A percentile compares a stretch with the other conserved stretches of the same genome.
These are phyloP conservation scores for Tolypocladium tundrense DNA, from an alignment of 2,329 filamentous ascomycete species.

Conservation along the genomic window DNA sequence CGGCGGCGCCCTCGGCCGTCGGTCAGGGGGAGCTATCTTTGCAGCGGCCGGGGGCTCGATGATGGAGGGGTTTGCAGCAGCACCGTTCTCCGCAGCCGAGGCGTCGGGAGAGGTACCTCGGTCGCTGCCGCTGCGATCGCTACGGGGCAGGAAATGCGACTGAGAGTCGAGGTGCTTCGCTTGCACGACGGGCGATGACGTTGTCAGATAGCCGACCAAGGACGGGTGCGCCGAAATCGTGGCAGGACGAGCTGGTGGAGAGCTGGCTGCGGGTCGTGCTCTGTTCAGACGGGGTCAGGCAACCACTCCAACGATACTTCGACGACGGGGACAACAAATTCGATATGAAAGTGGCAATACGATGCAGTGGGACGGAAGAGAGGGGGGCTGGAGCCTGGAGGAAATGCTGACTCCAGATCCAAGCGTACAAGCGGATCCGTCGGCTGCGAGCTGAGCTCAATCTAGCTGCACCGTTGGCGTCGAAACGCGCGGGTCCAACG, in stretches of 20 bases:
- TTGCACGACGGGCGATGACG: constrained; percentile 58
- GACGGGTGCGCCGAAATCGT: constrained; percentile 46
- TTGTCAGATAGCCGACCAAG: constrained; percentile 57
- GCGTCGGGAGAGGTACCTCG: background rate
- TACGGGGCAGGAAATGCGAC: constrained; percentile 38
- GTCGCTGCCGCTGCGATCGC: constrained; percentile 62
- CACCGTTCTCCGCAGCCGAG: background rate
- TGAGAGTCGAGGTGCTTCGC: constrained; percentile 33
- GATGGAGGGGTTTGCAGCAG: constrained; percentile 4
- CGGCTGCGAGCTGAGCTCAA: background rate
- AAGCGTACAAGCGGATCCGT: background rate
- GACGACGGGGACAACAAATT: background rate
- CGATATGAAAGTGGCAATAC: background rate
- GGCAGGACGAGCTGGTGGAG: constrained; percentile 15
- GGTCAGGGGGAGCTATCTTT: constrained; percentile 17
- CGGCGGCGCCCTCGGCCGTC: constrained; percentile 15
- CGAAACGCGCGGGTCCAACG: background rate
- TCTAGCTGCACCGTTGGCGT: background rate
- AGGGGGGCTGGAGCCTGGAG: background rate
- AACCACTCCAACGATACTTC: background rate
- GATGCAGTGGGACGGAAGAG: background rate
- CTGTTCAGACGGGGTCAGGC: background rate
- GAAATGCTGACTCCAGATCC: background rate
- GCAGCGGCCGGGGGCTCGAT: constrained; percentile 19
- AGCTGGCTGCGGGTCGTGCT: constrained; percentile 10